Conservation (phyloP, 257 asterid species). For the Fraxinus quadrangulata region DNA sequence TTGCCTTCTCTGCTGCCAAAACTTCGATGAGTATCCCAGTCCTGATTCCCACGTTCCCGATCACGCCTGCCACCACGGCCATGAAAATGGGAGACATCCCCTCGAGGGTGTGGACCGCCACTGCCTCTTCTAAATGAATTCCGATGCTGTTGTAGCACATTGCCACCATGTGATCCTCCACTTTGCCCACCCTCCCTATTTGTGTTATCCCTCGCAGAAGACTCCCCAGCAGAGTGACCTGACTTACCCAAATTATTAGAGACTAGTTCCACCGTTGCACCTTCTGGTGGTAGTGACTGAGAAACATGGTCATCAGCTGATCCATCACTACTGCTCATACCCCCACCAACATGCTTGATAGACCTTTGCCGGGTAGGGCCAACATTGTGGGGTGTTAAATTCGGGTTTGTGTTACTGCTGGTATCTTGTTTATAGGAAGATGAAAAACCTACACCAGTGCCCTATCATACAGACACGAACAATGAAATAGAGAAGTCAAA, state of each 20-base stretch:
- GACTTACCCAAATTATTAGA: conserved; percentile 38
- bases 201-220: conserved; percentile 39
- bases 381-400: conserved; percentile 40
- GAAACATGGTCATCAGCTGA: conserved; percentile 42
- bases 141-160: conserved; percentile 57
- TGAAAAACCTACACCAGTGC: conserved; percentile 32
- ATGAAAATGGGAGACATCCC: conserved; percentile 56
- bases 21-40: conserved; percentile 48
- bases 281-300: conserved; percentile 41
- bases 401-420: conserved; percentile 34
- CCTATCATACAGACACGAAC: conserved; percentile 33
- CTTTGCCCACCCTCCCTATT: conserved; percentile 56
- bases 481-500: conserved; percentile 10
- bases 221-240: conserved; percentile 39
- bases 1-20: conserved; percentile 60
- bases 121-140: conserved; percentile 56
- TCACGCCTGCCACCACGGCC: conserved; percentile 65
- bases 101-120: conserved; percentile 59
- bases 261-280: conserved; percentile 31
- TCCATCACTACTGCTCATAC: conserved; percentile 35
- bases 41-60: conserved; percentile 59
- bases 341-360: conserved; percentile 50
- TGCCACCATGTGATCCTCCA: conserved; percentile 51
- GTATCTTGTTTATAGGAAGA: conserved; percentile 49
- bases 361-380: conserved; percentile 54